Base-by-base conservation (phyloP, 2,329 filamentous ascomycete species). In the Xylaria sp. region DNA sequence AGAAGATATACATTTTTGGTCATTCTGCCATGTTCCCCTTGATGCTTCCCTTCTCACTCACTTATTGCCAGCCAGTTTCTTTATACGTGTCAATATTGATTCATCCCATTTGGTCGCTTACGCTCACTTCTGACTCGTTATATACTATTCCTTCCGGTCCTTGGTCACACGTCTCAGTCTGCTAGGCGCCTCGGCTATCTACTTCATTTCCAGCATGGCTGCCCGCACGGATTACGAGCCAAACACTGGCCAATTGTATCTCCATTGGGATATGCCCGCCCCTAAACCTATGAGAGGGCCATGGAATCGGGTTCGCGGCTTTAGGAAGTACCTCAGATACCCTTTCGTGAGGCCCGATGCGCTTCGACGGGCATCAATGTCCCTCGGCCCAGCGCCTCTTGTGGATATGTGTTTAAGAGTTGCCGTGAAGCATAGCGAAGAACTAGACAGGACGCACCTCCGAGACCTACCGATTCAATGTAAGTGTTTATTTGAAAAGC, bases 361-460 rank as follows among this genome's bases (percentile, higher is more conserved):
- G 4, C 25, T 33, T n/a, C 27, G 4, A 13, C 17, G 2, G 8
- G 4, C 1, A 11, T 4, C 15, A 1, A n/a, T 23, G 1, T 13
- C 17, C 21, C 31, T 17, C 11, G 59, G 59, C 19, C 33, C 47
- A 11, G 17, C 37, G 7, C 2, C 58, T 11, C 58, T 64, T 11
- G 62, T 58, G 21, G 48, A 57, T 21, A 44, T 51, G 4, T 64
- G 62, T 31, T 19, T 41, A 21, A 44, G 13, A 46, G 17, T 37
- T 19, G 27, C 11, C n/a, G 44, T 31, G 9, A 4, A 35, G 4
- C 29, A 61, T 44, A 27, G 54, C 3, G 17, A 52, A 2, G 19
- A 61, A 37, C 27, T 64, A 3, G 49, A 58, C 7, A 13, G 35
- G 29, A 19, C 15, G 2, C 43, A 61, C 61, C 58, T 64, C n/a